phyloP scores from a whole-genome alignment of 1,284 basidiomycete species.

The Cronartium ribicola region DNA sequence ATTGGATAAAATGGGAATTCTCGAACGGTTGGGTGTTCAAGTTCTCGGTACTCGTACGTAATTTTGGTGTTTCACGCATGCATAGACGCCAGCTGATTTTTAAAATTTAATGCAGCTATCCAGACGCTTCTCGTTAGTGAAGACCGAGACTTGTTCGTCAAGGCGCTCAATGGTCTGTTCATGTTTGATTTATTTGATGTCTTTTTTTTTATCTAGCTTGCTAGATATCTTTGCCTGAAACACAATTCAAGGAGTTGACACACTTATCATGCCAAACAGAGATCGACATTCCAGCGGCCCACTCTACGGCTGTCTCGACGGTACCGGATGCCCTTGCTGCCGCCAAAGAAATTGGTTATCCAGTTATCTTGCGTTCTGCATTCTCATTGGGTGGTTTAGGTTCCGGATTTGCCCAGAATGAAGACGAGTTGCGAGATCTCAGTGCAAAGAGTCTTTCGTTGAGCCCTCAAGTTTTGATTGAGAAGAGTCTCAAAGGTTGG shows the following conservation, averaged over 20 bases:
- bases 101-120: slow-evolving; percentile 57
- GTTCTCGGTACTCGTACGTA: slow-evolving; percentile 76
- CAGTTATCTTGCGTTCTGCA: slow-evolving; percentile 94
- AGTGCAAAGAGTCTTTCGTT: slow-evolving; percentile 85
- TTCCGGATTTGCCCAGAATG: slow-evolving; percentile 93
- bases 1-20: slow-evolving; percentile 93
- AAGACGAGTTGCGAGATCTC: slow-evolving; percentile 90
- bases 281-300: slow-evolving; percentile 95
- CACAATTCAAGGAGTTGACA: too few relatives aligned
- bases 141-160: slow-evolving; percentile 93
- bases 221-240: not conserved
- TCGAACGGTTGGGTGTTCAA: slow-evolving; percentile 88
- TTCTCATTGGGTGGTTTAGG: slow-evolving; percentile 98
- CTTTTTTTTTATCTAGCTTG: slow-evolving; percentile 43
- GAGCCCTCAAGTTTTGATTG: slow-evolving; percentile 92
- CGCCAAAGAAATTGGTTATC: slow-evolving; percentile 88
- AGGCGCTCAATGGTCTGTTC: slow-evolving; percentile 80
- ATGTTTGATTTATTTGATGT: not conserved
- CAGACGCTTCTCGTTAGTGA: slow-evolving; percentile 91
- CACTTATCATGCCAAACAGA: slow-evolving; percentile 58
- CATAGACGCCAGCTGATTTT: not conserved
- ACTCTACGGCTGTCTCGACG: slow-evolving; percentile 94
- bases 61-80: not conserved
- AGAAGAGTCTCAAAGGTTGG: slow-evolving; percentile 99
- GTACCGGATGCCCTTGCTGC: slow-evolving; percentile 88